A percentile compares a stretch with the other conserved stretches of the same genome.
Conservation (phyloP, 305 asterid genomes). For the Fraxinus sp. region DNA sequence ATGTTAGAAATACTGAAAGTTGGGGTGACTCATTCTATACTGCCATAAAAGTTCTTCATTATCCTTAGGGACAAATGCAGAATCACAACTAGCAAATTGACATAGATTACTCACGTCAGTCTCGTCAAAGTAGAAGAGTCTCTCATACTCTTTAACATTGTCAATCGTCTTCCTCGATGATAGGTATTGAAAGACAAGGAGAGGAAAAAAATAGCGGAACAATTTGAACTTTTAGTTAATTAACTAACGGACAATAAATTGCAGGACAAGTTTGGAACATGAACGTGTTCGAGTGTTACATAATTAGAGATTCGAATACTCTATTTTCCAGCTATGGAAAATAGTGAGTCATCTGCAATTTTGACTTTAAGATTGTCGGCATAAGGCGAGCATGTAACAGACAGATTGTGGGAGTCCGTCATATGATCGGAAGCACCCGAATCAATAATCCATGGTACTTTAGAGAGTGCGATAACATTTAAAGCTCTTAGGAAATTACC, state of each 20-base stretch:
- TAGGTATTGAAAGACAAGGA: neutral
- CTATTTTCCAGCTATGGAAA: neutral
- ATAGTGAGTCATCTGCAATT: neutral
- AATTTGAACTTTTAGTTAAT: neutral
- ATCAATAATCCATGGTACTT: neutral
- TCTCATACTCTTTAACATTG: neutral
- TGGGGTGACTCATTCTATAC: neutral
- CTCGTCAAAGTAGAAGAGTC: neutral
- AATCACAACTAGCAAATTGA: neutral
- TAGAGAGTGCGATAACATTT: neutral
- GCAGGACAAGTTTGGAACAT: neutral
- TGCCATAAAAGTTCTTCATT: neutral
- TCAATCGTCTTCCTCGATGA: neutral
- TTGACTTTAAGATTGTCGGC: neutral
- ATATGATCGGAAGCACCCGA: neutral
- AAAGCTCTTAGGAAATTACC: neutral
- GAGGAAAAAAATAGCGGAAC: neutral
- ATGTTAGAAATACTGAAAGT: neutral
- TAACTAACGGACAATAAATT: no score
- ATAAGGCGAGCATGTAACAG: neutral
- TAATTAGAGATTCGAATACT: neutral
- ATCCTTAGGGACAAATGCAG: neutral
- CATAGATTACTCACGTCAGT: neutral
- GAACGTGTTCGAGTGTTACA: neutral
- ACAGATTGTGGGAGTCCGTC: neutral